Base-by-base conservation (phyloP, 2,329 filamentous ascomycete genomes). In the Huntiella savannae region DNA sequence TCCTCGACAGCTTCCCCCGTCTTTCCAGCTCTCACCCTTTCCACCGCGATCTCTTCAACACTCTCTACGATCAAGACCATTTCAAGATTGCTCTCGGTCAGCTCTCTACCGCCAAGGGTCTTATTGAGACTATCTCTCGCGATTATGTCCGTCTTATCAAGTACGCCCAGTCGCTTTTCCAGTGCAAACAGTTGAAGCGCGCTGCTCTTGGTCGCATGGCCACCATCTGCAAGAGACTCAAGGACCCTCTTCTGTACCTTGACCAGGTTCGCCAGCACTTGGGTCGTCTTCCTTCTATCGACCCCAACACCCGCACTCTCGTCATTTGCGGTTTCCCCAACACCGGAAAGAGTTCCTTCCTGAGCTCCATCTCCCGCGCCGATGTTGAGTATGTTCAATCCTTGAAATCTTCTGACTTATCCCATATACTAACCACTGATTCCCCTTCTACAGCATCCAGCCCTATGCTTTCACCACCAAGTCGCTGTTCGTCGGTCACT, bases 401-500 rank as follows among this genome's bases (percentile, higher is more conserved):
- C 6, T 38, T 17, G 11, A 34, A 34, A 28, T 15, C 32, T 28
- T 10, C 6, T 40, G 12, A 5, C 5, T 41, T n/a, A 7, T 15
- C 15, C 5, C 17, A 15, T 22, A 4, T 37, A 44, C 46, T 44
- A 17, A 38, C 37, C 15, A 34, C 33, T 15, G 1, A 28, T 10
- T 28, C 22, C 28, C 19, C 37, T 12, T 5, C 2, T 34, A 19
- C 40, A 49, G 47, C 45, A 45, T 50, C 16, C 87, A 96, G 66
- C 88, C 91, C 15, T 98, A 96, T 61, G 92, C 91, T 46, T 98
- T 98, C 71, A 95, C 91, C 33, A 98, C 91, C 46, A 96, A 96
- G 73, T 86, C 79, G 55, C 70, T 98, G 57, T 98, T 95, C 59
- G 88, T 96, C 28, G 91, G 91, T 50, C 91, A 98, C 65, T 95